Evolutionary conservation across 768 basidiomycete genomes (phyloP), one percentile per base, ranked within the genome.

Genomic region (Leccinum broughii): DNA sequence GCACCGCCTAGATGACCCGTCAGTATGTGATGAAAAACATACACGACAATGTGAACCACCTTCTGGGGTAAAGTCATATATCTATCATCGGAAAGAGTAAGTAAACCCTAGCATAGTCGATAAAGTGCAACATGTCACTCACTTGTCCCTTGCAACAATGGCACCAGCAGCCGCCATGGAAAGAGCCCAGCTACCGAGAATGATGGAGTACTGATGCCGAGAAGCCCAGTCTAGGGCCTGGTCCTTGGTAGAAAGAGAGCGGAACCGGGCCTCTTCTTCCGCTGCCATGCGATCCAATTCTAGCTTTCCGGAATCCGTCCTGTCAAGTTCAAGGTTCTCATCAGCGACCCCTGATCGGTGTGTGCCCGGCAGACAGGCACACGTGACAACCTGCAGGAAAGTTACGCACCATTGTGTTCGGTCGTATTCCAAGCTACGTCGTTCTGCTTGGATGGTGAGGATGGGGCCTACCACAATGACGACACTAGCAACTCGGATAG

Each of bases 181-280:
- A 8, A 80, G 70, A 1, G 86, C 89, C 92, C 92, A 93, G 48
- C 86, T 82, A 30, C 86, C 87, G 28, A 89, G 78, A 58, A 93
- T 92, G 65, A 91, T 74, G 53, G 83, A 83, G 63, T 88, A 92
- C 69, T 91, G 83, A 64, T 91, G 87, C 14, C 87, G 80, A 17
- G 67, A 70, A 1, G 85, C 83, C 82, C 87, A 90, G 65, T 91
- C 87, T 4, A 74, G 68, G 24, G 81, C 61, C 68, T 89, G 89
- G 35, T 89, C 80, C 28, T 63, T 72, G 7, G 76, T 65, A 2
- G 80, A 73, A 67, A 92, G 65, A 2, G 68, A 62, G 13, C 80
- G 76, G 83, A 90, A 89, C 51, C 77, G 72, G 20, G 70, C 73
- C 49, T 80, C 75, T 50, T 70, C 65, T 11, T 52, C 58, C 1